Base-by-base conservation (phyloP, 2,329 filamentous ascomycete species). In the Mycosphaerelloides madeirae region DNA sequence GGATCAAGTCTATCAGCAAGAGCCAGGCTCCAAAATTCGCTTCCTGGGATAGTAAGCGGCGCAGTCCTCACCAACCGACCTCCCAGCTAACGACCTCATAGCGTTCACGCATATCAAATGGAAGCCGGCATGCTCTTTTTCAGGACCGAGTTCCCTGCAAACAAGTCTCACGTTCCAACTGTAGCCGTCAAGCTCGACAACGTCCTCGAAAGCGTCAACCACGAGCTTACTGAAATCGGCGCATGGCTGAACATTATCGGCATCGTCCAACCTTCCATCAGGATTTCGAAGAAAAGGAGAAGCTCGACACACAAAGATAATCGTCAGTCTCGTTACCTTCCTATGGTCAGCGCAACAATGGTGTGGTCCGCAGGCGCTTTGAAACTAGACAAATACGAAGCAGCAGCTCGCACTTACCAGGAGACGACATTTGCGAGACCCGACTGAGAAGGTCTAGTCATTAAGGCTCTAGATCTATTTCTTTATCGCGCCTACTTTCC, bases 161-260 rank as follows among this genome's bases (percentile, higher is more conserved):
- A 43, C 64, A 12, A 6, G 32, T 68, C 33, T 34, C 48, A 46
- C 15, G 28, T 35, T 1, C 53, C 63, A 16, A 67, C 76, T 31
- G 83, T 80, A 1, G 62, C 72, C 29, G 85, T 95, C 29, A 80
- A 93, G 58, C 75, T 94, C 47, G 76, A 79, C 41, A 78, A 90
- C 52, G 66, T 94, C 2, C 74, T 95, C 4, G 76, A 82, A 57
- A 75, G 70, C 8, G 68, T 93, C 46, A 79, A 77, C 15, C 67
- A 75, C 16, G 76, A 82, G 44, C 74, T 85, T 39, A 76, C 85
- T 41, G 75, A 81, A 39, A 69, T 85, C 19, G 91, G 91, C n/a
- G 77, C 84, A 48, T 96, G 90, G 89, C 67, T 96, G 38, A 95
- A 96, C 62, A 76, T 96, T 3, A 79, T 96, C 53, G 91, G 90